Base-by-base conservation (phyloP, 768 basidiomycete species). In the Boletus edulis region DNA sequence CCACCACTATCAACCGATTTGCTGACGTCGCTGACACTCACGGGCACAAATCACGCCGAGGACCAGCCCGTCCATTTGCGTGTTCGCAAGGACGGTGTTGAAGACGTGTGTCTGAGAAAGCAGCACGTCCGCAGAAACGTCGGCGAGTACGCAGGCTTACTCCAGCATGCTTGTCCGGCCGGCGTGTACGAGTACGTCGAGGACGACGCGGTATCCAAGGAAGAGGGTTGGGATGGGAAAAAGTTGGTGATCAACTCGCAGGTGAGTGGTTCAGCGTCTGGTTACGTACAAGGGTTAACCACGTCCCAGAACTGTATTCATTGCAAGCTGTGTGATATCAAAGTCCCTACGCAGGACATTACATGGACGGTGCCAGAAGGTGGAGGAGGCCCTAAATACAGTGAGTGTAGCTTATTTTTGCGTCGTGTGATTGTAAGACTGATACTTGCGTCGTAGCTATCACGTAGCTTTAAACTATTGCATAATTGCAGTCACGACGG, bases 341-440 rank as follows among this genome's bases (percentile, higher is more conserved):
- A 99, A 74, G 90, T 90, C 5, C 95, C 95, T 4, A 93, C 93
- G 3, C 92, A 97, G 68, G 96, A 98, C 70, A 97, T 99, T 62
- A 91, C 87, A 15, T 98, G 96, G 96, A 88, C 86, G 6, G 94
- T 97, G 0, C 97, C 97, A 0, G 94, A 98, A 73, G 96, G 95
- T 12, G 90, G 93, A 13, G 96, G 96, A 32, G 96, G 96, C 49
- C 96, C 95, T 37, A 96, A 96, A 71, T 98, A 97, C 67, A 89
- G 94, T 96, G 62, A 35, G 65, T 52, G 4, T 47, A 12, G n/a
- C 18, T 39, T 18, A 2, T 15, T n/a, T 51, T 8, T 1, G 13
- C 12, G 5, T 13, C 7, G 9, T 13, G 42, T 31, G 11, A 17
- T 6, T 27, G 3, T 49, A 14, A 17, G 20, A 31, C 45, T 56